phyloP scores from a whole-genome alignment of 192 early-diverging fungal genomes.

The Coemansia erecta region DNA sequence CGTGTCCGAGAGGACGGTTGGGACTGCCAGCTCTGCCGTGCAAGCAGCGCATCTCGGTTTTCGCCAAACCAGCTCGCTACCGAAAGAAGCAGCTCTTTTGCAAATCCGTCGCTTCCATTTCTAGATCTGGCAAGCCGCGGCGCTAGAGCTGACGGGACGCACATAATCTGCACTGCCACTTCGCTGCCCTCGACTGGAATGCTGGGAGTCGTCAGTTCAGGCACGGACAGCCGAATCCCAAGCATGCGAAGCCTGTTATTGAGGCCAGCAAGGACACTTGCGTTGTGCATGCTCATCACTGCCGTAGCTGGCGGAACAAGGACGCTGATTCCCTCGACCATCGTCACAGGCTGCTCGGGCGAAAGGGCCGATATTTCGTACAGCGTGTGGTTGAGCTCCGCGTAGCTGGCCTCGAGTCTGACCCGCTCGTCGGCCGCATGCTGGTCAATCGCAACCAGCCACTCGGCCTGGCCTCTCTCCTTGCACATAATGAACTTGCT shows the following conservation, averaged over 20 bases:
- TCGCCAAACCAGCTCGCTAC: constrained; percentile 15
- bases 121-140: constrained; percentile 21
- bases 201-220: background rate
- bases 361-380: constrained; percentile 1
- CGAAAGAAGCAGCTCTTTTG: constrained; percentile 23
- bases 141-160: constrained; percentile 30
- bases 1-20: too few species aligned
- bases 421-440: constrained; percentile 54
- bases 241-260: constrained; percentile 12
- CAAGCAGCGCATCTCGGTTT: background rate
- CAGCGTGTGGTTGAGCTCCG: constrained; percentile 13
- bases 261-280: background rate
- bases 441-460: constrained; percentile 50
- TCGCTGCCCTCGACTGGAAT: background rate
- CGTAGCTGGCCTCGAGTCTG: constrained; percentile 30
- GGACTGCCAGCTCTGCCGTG: background rate
- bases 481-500: constrained; percentile 45
- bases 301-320: constrained; percentile 31
- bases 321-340: constrained; percentile 29
- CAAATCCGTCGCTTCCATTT: constrained; percentile 12
- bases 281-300: constrained; percentile 20
- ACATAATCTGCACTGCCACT: constrained; percentile 9
- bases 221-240: constrained; percentile 19
- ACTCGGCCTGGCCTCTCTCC: background rate
- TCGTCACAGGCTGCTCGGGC: constrained; percentile 7